Conservation (phyloP, 2,329 filamentous ascomycete genomes). For the Ophiostoma ips region DNA sequence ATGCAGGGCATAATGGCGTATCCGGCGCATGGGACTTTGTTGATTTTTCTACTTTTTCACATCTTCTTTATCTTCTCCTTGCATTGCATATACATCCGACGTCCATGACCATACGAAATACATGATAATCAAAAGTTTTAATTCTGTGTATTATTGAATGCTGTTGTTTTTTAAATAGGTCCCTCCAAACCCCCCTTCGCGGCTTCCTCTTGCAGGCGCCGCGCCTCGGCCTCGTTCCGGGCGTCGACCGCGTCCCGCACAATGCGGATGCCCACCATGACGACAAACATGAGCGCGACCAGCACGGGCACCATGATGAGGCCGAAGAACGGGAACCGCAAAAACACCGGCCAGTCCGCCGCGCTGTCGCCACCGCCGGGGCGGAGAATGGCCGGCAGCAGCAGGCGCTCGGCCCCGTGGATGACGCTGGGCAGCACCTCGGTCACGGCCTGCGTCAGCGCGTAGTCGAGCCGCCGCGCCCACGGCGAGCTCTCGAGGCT, state of each 20-base stretch:
- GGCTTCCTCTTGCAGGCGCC: constrained; percentile 18
- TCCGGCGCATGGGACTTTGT: background rate
- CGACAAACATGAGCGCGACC: background rate
- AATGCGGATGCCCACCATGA: background rate
- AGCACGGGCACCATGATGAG: constrained; percentile 1
- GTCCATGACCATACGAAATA: too few species aligned
- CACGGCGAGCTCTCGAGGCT: background rate
- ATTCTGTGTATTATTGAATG: too few species aligned
- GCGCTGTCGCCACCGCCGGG: background rate
- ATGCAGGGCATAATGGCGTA: background rate
- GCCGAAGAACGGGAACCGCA: constrained; percentile 5
- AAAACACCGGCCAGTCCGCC: background rate
- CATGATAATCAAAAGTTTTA: too few species aligned
- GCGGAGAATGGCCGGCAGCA: constrained; percentile 1
- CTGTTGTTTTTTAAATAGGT: too few species aligned
- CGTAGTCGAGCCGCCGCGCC: background rate
- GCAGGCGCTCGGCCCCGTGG: background rate
- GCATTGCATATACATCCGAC: too few species aligned
- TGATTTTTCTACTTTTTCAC: too few species aligned
- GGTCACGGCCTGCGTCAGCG: background rate
- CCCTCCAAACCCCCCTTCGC: too few species aligned
- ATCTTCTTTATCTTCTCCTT: too few species aligned
- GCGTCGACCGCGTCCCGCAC: background rate
- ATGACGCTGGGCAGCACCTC: background rate
- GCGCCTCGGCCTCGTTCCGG: background rate